Conservation (phyloP, 305 asterid genomes). For the Fraxinus nigra region DNA sequence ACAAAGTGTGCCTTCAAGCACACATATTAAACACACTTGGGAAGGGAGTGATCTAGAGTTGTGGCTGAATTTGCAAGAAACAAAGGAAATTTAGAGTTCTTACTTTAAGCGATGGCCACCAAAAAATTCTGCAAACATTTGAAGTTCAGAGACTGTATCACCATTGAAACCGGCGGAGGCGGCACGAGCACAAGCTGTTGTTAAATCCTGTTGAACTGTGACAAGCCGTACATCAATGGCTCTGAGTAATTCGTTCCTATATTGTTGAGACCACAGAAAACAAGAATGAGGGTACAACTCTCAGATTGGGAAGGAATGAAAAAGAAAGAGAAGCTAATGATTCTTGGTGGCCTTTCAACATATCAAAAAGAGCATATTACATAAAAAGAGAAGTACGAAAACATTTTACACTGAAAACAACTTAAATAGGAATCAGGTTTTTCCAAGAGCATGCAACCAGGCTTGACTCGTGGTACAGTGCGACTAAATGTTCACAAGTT, state of each 20-base stretch:
- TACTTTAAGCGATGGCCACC: constrained; percentile 77
- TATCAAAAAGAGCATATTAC: not conserved
- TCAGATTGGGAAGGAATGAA: not conserved
- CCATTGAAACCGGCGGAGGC: constrained; percentile 78
- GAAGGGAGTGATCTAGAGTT: constrained; percentile 1
- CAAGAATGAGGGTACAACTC: constrained; percentile 14
- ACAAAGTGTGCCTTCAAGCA: not conserved
- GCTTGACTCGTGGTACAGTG: not conserved
- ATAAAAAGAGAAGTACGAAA: not conserved
- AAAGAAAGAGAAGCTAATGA: not conserved
- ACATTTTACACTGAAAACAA: not conserved
- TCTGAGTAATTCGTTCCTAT: constrained; percentile 84
- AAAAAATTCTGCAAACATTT: constrained; percentile 72
- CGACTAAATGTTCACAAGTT: not conserved
- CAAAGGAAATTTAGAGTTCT: constrained; percentile 26
- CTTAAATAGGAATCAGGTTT: not conserved
- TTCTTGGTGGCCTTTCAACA: not conserved
- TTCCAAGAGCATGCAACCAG: not conserved
- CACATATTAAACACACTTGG: not conserved
- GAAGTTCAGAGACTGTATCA: constrained; percentile 72
- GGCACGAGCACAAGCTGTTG: constrained; percentile 68
- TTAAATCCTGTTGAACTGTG: constrained; percentile 74
- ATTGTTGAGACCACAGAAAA: constrained; percentile 19
- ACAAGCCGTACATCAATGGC: constrained; percentile 88
- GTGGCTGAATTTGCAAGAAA: constrained; percentile 10